A percentile compares a stretch with the other conserved stretches of the same genome.
These are phyloP conservation scores for Ustilago sp. DNA, from an alignment of 1,284 basidiomycete genomes.

Conservation along the genomic window DNA sequence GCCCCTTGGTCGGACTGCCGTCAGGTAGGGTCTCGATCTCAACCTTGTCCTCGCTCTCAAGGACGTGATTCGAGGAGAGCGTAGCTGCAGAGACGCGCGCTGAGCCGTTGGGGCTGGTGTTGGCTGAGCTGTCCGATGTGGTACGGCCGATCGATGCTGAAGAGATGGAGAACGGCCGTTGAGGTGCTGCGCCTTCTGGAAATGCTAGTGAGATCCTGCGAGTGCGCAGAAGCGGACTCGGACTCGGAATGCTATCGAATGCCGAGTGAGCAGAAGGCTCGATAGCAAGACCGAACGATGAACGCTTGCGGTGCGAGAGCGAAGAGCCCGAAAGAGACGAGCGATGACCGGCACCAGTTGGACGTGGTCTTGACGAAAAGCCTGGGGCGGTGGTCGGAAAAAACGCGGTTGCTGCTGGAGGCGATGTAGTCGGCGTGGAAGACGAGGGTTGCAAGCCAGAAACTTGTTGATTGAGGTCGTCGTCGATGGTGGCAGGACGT, in stretches of 20 bases:
- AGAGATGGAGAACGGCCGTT: conserved; percentile 27
- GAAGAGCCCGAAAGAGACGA: conserved; percentile 28
- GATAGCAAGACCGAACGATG: conserved; percentile 48
- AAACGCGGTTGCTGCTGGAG: background rate
- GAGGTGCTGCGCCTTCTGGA: conserved; percentile 6
- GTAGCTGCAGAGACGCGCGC: conserved; percentile 34
- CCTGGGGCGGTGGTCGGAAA: conserved; percentile 3
- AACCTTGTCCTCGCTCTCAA: conserved; percentile 20
- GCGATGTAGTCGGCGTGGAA: background rate
- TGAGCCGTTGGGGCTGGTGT: conserved; percentile 22
- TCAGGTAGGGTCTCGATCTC: conserved; percentile 38
- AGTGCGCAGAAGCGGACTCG: conserved; percentile 40
- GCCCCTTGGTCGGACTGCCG: conserved; percentile 16
- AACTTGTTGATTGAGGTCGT: background rate
- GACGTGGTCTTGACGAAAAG: conserved; percentile 10
- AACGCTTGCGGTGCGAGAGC: conserved; percentile 42
- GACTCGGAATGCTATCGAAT: conserved; percentile 52
- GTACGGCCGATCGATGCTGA: conserved; percentile 24
- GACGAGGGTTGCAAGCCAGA: background rate
- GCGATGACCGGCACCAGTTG: conserved; percentile 23
- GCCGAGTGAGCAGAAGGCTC: conserved; percentile 48
- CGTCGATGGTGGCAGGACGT: conserved; percentile 17
- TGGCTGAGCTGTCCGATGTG: conserved; percentile 18
- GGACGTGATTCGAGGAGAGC: conserved; percentile 27
- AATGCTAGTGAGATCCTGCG: conserved; percentile 28